Conservation (phyloP, 116 monocot species). For the Phalaenopsis hybrid region DNA sequence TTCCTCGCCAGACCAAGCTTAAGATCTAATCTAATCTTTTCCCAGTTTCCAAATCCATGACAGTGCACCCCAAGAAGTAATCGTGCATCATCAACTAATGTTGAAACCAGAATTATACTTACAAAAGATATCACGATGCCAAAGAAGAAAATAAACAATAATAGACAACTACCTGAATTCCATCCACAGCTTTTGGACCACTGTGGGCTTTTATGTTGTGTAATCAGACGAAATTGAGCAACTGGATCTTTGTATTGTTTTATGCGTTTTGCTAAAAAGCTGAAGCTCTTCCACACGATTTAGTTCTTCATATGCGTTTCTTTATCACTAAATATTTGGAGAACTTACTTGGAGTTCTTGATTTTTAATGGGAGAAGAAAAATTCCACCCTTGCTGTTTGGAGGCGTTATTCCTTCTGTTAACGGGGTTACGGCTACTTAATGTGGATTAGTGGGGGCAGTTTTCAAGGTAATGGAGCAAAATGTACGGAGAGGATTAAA, state of each 20-base stretch:
- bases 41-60: slow-evolving; percentile 99
- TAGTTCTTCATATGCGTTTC: slow-evolving; percentile 67
- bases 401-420: no score
- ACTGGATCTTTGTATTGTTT: slow-evolving; percentile 79
- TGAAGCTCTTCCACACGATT: slow-evolving; percentile 84
- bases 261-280: slow-evolving; percentile 79
- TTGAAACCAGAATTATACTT: slow-evolving; percentile 5
- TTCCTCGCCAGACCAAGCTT: slow-evolving; percentile 73
- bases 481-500: no score
- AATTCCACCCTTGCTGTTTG: no score
- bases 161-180: slow-evolving; percentile 60
- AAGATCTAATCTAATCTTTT: slow-evolving; percentile 83
- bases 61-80: slow-evolving; percentile 89
- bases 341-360: no score
- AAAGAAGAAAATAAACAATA: background rate
- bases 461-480: no score
- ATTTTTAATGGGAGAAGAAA: no score
- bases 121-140: background rate
- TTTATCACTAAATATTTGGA: no score
- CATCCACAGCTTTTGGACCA: slow-evolving; percentile 98
- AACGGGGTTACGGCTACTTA: no score
- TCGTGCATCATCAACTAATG: slow-evolving; percentile 92
- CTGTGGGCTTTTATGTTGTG: slow-evolving; percentile 84
- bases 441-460: no score
- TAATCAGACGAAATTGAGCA: slow-evolving; percentile 69